A percentile compares a stretch with the other conserved stretches of the same genome.
Conservation (phyloP, 2,329 filamentous ascomycete species). For the Aspergillus viridinutans region DNA sequence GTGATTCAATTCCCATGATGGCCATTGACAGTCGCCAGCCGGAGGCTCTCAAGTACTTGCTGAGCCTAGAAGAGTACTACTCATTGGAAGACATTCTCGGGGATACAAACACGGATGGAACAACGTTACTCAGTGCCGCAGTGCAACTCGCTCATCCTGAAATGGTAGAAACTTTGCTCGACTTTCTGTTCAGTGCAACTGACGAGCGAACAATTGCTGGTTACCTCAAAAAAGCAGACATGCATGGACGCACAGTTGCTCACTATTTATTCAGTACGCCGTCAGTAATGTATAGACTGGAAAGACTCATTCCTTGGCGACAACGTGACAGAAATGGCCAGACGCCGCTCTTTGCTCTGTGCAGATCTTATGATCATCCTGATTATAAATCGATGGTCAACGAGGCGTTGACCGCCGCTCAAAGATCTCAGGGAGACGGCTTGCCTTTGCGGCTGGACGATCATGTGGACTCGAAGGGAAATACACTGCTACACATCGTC, state of each 20-base stretch:
- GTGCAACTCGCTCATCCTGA: conserved; percentile 76
- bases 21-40: conserved; percentile 69
- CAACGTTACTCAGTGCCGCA: conserved; percentile 82
- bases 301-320: conserved; percentile 76
- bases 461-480: conserved; percentile 87
- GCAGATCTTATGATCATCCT: conserved; percentile 88
- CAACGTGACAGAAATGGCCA: conserved; percentile 94
- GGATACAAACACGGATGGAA: conserved; percentile 85
- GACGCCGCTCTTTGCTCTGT: conserved; percentile 93
- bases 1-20: conserved; percentile 88
- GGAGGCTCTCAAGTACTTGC: conserved; percentile 71
- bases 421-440: conserved; percentile 68
- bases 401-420: conserved; percentile 70
- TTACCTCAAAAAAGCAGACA: conserved; percentile 75
- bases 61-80: conserved; percentile 74
- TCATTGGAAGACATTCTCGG: conserved; percentile 66
- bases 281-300: conserved; percentile 70
- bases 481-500: conserved; percentile 92
- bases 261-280: conserved; percentile 96
- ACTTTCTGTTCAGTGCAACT: conserved; percentile 60
- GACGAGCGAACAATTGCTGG: conserved; percentile 54
- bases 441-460: conserved; percentile 84
- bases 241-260: conserved; percentile 81
- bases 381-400: conserved; percentile 86
- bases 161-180: conserved; percentile 70